Evolutionary conservation across 2,329 filamentous ascomycete species (phyloP), one percentile per base, ranked within the genome.

Genomic region (Tolypocladium album): DNA sequence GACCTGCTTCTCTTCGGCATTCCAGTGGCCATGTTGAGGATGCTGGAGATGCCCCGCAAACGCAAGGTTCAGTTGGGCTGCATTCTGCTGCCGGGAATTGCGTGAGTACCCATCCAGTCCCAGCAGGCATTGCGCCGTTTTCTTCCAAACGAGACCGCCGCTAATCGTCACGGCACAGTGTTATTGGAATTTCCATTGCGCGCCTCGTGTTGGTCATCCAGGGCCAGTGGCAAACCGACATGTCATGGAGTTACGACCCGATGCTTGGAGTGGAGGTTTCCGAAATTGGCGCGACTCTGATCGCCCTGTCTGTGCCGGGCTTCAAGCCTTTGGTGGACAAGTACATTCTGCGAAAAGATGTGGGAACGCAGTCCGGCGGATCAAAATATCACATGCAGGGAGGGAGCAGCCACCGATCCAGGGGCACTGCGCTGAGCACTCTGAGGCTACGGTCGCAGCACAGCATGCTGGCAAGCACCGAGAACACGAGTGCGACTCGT

Each of bases 1-100:
- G 80, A 82, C 58, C 62, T 82, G 57, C 61, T 81, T 17, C 70
- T 82, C 45, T 82, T 82, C 61, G 72, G 75, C 3, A 79, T 82
- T 56, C 79, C 79, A 0, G 69, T 78, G 22, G 75, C 77, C 8
- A 77, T 82, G 70, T 72, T 82, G 43, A 68, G 71, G 36, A 71
- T 74, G 11, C 64, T 82, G 50, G 76, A 79, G 56, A 74, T 80
- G 68, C 72, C 72, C 0, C 66, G 68, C 4, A 71, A 71, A 62
- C 71, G 74, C 27, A 81, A 81, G 69, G 68, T 82, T 20, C 75
- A 81, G 60, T 69, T 82, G 13, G 76, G 69, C 0, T 67, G 76
- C 5, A 78, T 82, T 55, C 69, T 82, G 40, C 68, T 82, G 55
- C 80, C 80, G 0, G 79, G 80, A 67, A 67, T 78, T 34, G 70